Evolutionary conservation across 768 basidiomycete genomes (phyloP).

Genomic region (Chiua virens): DNA sequence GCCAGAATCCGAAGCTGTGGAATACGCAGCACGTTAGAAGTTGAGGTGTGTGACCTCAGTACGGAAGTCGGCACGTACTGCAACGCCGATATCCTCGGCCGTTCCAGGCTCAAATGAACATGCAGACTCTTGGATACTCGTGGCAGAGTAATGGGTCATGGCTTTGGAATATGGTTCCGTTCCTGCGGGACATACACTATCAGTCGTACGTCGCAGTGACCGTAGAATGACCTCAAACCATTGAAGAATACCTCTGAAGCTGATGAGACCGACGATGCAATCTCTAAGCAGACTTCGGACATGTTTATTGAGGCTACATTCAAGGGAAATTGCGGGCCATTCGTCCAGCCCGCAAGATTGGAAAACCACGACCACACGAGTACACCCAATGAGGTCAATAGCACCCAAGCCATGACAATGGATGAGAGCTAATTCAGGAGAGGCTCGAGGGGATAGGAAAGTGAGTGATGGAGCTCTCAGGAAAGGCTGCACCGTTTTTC

Average conservation of each 20-base stretch:
- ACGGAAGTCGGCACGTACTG: constrained; percentile 34
- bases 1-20: constrained; percentile 49
- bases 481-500: constrained; percentile 10
- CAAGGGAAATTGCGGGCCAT: background rate
- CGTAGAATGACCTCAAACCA: constrained; percentile 7
- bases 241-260: constrained; percentile 24
- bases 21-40: background rate
- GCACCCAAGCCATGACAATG: constrained; percentile 1
- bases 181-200: constrained; percentile 12
- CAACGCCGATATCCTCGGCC: constrained; percentile 49
- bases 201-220: constrained; percentile 2
- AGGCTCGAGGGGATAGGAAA: constrained; percentile 5
- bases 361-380: constrained; percentile 10
- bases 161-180: constrained; percentile 38
- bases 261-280: constrained; percentile 20
- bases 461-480: constrained; percentile 2
- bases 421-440: constrained; percentile 1
- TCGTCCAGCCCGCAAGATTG: background rate
- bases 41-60: background rate
- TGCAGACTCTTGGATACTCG: constrained; percentile 44
- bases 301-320: background rate
- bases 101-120: constrained; percentile 63
- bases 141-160: constrained; percentile 48
- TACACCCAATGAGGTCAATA: constrained; percentile 5
- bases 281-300: constrained; percentile 17